phyloP scores from a whole-genome alignment of 768 basidiomycete species.

The Kwoniella heveanensis region DNA sequence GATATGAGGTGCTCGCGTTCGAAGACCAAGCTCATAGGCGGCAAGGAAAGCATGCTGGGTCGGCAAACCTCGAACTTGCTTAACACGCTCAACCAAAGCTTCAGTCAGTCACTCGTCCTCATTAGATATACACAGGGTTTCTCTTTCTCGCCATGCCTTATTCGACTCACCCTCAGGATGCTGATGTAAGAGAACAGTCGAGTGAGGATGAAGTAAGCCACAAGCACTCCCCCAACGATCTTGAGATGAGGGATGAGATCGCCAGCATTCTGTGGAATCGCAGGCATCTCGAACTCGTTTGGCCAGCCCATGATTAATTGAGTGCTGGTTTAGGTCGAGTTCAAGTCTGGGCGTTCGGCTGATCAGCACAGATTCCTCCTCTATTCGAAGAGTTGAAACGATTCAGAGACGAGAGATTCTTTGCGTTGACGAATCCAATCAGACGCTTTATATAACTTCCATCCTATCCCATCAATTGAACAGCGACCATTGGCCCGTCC shows the following conservation, averaged over 20 bases:
- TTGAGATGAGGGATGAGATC: slow-evolving; percentile 1
- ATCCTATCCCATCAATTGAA: not conserved
- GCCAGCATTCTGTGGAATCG: slow-evolving; percentile 5
- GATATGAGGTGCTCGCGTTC: slow-evolving; percentile 33
- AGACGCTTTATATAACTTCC: not conserved
- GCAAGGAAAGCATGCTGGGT: slow-evolving; percentile 28
- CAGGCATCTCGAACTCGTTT: not conserved
- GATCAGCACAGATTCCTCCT: too few relatives aligned
- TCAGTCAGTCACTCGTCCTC: not conserved
- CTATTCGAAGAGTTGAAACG: not conserved
- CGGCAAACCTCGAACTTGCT: slow-evolving; percentile 36
- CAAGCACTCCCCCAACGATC: slow-evolving; percentile 1
- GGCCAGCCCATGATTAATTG: slow-evolving; percentile 8
- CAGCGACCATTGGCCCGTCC: not conserved
- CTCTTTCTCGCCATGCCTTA: not conserved
- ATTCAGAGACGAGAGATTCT: not conserved
- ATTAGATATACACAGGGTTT: not conserved
- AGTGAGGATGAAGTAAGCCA: slow-evolving; percentile 2
- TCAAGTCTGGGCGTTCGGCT: too few relatives aligned
- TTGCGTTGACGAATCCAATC: not conserved
- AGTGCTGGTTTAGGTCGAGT: not conserved
- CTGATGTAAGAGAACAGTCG: slow-evolving; percentile 6
- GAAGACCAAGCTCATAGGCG: slow-evolving; percentile 30
- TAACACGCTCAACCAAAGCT: not conserved
- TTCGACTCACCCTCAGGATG: slow-evolving; percentile 7